Evolutionary conservation across 768 basidiomycete genomes (phyloP), one percentile per base, ranked within the genome.

Genomic region (Termitomyces bulborhizus): DNA sequence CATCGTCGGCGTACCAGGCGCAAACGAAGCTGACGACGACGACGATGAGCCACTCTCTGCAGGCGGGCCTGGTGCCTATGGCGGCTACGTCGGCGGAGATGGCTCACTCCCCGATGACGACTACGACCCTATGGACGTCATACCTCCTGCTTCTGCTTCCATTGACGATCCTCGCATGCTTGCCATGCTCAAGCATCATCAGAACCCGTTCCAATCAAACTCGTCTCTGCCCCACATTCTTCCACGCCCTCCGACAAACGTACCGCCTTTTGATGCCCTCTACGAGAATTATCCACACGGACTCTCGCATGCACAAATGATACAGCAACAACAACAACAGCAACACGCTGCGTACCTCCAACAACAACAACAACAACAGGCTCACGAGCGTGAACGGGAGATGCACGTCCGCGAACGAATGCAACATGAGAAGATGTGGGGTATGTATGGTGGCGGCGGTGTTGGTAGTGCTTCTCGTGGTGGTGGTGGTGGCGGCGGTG

Each of bases 21-120:
- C 80, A 39, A 83, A 82, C 43, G 84, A 79, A 3, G 80, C 77
- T 1, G 82, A 77, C 18, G 79, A 75, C 50, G 76, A 75, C 42
- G 70, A 66, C 13, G 69, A 64, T 21, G 69, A 70, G 21, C 37
- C 53, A 5, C 53, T 37, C 27, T 61, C 63, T n/a, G 55, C 49
- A n/a, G 37, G 26, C 27, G 52, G 18, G 48, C 39, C 51, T 2
- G 63, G 56, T n/a, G 51, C 76, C 0, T 66, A 67, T 40, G 68
- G 67, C 6, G 66, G 59, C 15, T 62, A 60, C 53, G 56, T 60
- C 53, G 61, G 63, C 58, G 56, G 59, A 6, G 50, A 59, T 54
- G 60, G 58, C 15, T 31, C 48, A 1, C 48, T 59, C 12, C 50
- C 34, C 40, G 62, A 63, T 3, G 61, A 64, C 13, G 63, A 64